These are phyloP conservation scores for Paraphaeosphaeria sporulosa DNA, from an alignment of 2,329 filamentous ascomycete species.

Conservation along the genomic window DNA sequence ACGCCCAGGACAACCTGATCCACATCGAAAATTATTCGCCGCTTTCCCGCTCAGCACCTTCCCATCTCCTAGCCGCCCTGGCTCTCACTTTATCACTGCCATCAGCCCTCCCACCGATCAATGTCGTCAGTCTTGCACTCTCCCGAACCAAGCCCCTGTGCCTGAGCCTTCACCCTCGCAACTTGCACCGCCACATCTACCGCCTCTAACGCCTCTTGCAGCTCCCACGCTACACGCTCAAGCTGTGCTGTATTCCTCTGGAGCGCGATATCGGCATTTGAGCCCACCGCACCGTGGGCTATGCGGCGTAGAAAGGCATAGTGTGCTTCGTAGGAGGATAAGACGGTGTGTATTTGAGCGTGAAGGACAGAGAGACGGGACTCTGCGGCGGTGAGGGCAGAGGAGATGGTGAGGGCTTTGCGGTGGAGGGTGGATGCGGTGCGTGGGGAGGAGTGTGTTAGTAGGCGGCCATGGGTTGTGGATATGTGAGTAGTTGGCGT, in stretches of 20 bases:
- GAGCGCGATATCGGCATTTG: neutral
- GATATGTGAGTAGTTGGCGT: too few relatives aligned
- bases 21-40: neutral
- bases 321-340: neutral
- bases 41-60: neutral
- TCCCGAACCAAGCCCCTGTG: neutral
- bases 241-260: neutral
- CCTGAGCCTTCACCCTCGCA: slow-evolving; percentile 3
- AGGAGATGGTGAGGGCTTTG: neutral
- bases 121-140: neutral
- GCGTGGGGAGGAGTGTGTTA: neutral
- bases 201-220: slow-evolving; percentile 1
- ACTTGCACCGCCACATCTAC: slow-evolving; percentile 5
- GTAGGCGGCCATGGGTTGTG: too few relatives aligned
- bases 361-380: neutral
- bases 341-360: neutral
- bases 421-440: neutral
- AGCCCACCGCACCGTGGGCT: neutral
- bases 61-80: neutral
- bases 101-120: neutral
- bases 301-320: neutral
- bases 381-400: neutral
- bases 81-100: neutral
- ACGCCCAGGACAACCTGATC: neutral
- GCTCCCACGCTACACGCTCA: neutral